Evolutionary conservation across 108 stramenopile species (phyloP).

Genomic region (Stephanodiscus minutulus): DNA sequence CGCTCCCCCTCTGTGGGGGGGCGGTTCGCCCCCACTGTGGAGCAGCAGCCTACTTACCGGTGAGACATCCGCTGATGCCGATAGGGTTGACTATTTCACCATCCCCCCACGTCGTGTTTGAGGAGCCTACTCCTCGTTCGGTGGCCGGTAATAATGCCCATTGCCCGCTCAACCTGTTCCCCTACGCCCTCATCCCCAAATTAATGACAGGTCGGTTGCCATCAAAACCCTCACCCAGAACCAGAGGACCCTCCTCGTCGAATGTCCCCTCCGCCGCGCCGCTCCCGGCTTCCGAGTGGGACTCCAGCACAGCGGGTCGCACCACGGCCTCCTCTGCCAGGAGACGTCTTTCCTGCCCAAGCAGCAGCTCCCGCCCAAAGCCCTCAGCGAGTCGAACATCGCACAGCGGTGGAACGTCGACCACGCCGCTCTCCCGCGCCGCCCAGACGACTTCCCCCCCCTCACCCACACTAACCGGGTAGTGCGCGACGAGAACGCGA

Average conservation of each 20-base stretch:
- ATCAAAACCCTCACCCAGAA: slow-evolving; percentile 2
- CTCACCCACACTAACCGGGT: slow-evolving; percentile 61
- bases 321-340: slow-evolving; percentile 3
- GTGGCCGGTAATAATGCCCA: neutral
- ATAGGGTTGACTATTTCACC: neutral
- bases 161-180: neutral
- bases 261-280: slow-evolving; percentile 19
- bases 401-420: slow-evolving; percentile 33
- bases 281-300: slow-evolving; percentile 22
- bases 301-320: neutral
- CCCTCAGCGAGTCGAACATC: neutral
- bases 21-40: slow-evolving; percentile 12
- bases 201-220: slow-evolving; percentile 21
- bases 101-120: neutral
- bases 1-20: slow-evolving; percentile 7
- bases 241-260: slow-evolving; percentile 18
- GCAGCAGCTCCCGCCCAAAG: neutral
- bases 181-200: neutral
- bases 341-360: neutral
- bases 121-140: too few species aligned
- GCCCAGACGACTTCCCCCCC: slow-evolving; percentile 41
- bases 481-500: slow-evolving; percentile 39
- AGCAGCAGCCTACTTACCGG: slow-evolving; percentile 41
- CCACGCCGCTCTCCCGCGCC: slow-evolving; percentile 16
- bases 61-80: slow-evolving; percentile 11